These are phyloP conservation scores for Beauveria sp. DNA, from an alignment of 2,329 filamentous ascomycete species.

Conservation along the genomic window DNA sequence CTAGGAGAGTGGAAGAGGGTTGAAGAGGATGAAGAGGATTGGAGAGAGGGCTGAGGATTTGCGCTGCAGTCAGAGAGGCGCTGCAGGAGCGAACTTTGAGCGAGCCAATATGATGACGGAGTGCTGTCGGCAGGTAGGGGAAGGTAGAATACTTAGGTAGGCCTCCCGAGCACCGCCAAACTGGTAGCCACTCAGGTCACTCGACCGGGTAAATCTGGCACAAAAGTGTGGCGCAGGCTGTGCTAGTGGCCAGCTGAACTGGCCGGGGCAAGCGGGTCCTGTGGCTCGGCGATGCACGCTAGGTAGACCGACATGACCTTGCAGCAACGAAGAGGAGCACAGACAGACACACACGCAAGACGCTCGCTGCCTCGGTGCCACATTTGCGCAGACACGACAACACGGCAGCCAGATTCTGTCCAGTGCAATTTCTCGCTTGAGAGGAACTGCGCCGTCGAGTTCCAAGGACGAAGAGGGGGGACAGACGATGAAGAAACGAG, in stretches of 20 bases:
- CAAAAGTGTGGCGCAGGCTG: slow-evolving; percentile 28
- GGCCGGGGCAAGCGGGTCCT: slow-evolving; percentile 33
- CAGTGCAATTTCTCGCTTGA: background rate
- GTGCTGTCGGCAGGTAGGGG: background rate
- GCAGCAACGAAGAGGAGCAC: background rate
- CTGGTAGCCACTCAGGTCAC: background rate
- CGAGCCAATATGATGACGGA: background rate
- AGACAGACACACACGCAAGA: background rate
- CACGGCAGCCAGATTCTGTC: background rate
- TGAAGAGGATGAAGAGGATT: no score
- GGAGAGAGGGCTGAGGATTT: background rate
- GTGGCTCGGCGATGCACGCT: slow-evolving; percentile 6
- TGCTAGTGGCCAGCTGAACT: slow-evolving; percentile 43
- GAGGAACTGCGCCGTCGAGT: background rate
- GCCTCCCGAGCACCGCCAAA: background rate
- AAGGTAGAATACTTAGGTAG: background rate
- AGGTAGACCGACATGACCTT: background rate
- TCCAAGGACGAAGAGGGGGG: slow-evolving; percentile 21
- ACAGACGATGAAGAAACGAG: slow-evolving; percentile 27
- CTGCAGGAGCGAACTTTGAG: background rate
- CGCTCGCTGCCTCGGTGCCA: slow-evolving; percentile 3
- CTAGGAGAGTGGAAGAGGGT: no score
- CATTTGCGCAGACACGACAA: background rate
- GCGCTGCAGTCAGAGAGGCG: background rate
- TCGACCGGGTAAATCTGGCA: background rate